Evolutionary conservation across 2,329 filamentous ascomycete genomes (phyloP).

Genomic region (Escovopsis sp.): DNA sequence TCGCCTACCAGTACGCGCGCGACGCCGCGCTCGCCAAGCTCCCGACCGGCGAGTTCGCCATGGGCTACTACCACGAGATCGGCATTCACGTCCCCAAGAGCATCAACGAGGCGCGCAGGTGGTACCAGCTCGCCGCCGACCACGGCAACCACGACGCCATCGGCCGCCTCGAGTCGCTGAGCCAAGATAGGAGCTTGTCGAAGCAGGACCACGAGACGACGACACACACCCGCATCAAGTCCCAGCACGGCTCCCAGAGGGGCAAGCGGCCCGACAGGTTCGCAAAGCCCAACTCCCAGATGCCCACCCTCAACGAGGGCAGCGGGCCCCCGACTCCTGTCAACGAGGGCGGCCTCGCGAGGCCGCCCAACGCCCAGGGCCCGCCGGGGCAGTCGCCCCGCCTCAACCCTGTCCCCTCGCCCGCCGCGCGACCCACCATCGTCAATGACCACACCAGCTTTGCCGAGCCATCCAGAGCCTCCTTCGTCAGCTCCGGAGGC

Average conservation of each 20-base stretch:
- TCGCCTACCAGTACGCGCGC: constrained; percentile 82
- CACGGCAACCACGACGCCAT: constrained; percentile 86
- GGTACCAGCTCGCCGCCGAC: constrained; percentile 81
- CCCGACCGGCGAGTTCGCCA: constrained; percentile 83
- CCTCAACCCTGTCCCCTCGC: constrained; percentile 29
- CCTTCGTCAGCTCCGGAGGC: constrained; percentile 12
- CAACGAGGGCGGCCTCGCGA: constrained; percentile 11
- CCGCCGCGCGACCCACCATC: constrained; percentile 21
- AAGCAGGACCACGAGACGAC: constrained; percentile 88
- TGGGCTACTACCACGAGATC: constrained; percentile 96
- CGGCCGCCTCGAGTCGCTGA: constrained; percentile 68
- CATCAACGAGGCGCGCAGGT: constrained; percentile 64
- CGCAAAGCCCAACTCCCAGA: constrained; percentile 27
- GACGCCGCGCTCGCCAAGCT: constrained; percentile 70
- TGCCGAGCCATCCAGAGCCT: constrained; percentile 30
- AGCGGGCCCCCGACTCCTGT: constrained; percentile 15
- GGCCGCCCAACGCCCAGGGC: constrained; percentile 8
- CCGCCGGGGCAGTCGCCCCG: constrained; percentile 15
- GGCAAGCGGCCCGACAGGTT: constrained; percentile 46
- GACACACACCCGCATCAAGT: constrained; percentile 77
- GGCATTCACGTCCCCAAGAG: constrained; percentile 83
- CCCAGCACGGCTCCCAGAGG: constrained; percentile 54
- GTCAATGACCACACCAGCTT: constrained; percentile 26
- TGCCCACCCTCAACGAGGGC: constrained; percentile 36
- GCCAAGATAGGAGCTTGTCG: constrained; percentile 67